phyloP scores from a whole-genome alignment of 2,329 filamentous ascomycete species.

The Coleophoma eucalyptorum region DNA sequence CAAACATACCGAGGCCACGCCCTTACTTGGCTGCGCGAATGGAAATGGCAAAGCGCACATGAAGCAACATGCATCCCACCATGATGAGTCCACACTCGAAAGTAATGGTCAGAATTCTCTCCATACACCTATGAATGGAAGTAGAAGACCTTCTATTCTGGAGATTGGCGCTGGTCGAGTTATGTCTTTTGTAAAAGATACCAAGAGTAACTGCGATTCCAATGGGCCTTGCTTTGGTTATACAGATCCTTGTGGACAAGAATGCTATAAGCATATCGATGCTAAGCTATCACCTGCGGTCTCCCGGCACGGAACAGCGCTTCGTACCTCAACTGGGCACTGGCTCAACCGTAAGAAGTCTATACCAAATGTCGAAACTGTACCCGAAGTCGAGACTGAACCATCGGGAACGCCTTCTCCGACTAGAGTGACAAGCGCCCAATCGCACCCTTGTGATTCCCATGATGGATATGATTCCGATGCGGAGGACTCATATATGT shows the following conservation, averaged over 20 bases:
- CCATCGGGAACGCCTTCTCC: not conserved
- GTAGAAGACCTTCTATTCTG: conserved; percentile 49
- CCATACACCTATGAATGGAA: conserved; percentile 9
- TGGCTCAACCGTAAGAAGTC: not conserved
- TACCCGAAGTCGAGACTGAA: not conserved
- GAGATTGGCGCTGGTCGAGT: conserved; percentile 37
- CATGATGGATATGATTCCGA: conserved; percentile 1
- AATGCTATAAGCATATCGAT: conserved; percentile 57
- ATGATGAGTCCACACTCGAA: conserved; percentile 3
- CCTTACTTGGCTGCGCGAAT: conserved; percentile 17
- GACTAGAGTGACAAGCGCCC: not conserved
- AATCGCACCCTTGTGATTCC: conserved; percentile 14
- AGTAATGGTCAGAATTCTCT: not conserved
- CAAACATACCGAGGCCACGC: conserved; percentile 19
- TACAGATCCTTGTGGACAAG: conserved; percentile 61
- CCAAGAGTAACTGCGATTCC: conserved; percentile 59
- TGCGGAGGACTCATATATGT: conserved; percentile 11
- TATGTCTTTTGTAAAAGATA: conserved; percentile 63
- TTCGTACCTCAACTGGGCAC: conserved; percentile 11
- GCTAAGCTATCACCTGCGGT: conserved; percentile 19
- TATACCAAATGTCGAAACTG: too few species aligned
- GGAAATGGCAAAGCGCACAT: conserved; percentile 1
- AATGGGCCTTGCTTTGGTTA: conserved; percentile 60
- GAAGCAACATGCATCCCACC: not conserved
- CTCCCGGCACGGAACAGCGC: conserved; percentile 5